Conservation (phyloP, 202 grass and related monocot genomes). For the Dendrocalamus latiflorus region DNA sequence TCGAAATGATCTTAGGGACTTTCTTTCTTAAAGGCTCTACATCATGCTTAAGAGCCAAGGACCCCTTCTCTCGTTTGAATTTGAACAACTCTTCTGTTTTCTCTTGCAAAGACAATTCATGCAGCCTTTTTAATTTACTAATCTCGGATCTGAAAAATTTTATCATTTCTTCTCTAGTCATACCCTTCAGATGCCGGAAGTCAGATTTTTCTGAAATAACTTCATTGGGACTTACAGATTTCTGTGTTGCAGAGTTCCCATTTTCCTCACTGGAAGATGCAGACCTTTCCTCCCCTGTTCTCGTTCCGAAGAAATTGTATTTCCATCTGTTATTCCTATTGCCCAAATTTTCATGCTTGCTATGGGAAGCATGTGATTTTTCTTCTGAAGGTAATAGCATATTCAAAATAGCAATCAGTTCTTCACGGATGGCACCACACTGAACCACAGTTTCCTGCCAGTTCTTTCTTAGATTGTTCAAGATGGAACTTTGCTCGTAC, state of each 20-base stretch:
- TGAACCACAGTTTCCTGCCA: slow-evolving; percentile 63
- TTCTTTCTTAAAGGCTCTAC: slow-evolving; percentile 75
- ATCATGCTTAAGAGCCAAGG: slow-evolving; percentile 74
- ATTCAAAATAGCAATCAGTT: slow-evolving; percentile 63
- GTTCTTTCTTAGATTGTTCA: slow-evolving; percentile 56
- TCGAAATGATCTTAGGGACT: slow-evolving; percentile 77
- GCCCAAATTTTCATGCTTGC: slow-evolving; percentile 44
- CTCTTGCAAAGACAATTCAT: slow-evolving; percentile 79
- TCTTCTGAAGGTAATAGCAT: slow-evolving; percentile 51
- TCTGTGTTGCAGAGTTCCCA: slow-evolving; percentile 34
- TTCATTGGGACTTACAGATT: slow-evolving; percentile 55
- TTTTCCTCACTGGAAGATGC: slow-evolving; percentile 37
- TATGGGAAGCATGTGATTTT: slow-evolving; percentile 22
- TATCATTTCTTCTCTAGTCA: slow-evolving; percentile 64
- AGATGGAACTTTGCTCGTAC: slow-evolving; percentile 46
- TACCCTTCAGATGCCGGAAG: slow-evolving; percentile 59
- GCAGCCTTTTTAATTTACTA: slow-evolving; percentile 73
- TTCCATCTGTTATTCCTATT: slow-evolving; percentile 65
- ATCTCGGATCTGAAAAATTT: slow-evolving; percentile 76
- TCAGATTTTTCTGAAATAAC: slow-evolving; percentile 72
- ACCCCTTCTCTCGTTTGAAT: slow-evolving; percentile 82
- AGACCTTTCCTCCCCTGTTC: slow-evolving; percentile 37
- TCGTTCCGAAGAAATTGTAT: slow-evolving; percentile 46
- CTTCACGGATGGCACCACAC: slow-evolving; percentile 57
- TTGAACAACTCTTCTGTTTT: slow-evolving; percentile 95